Conservation (phyloP, 2,329 filamentous ascomycete species). For the Microcyclospora pomicola region DNA sequence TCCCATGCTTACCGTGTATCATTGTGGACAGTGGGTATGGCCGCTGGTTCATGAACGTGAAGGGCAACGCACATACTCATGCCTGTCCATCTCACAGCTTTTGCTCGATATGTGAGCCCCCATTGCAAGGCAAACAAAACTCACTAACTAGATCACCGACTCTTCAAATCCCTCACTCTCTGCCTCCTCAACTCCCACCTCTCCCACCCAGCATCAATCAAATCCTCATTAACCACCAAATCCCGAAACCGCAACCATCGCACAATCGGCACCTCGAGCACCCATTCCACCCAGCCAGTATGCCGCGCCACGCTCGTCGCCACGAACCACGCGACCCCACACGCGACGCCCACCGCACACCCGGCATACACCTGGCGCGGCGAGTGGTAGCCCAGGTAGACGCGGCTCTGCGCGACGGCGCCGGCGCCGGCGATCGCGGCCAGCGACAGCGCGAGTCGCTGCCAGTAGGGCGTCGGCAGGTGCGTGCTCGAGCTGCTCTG, state of each 20-base stretch:
- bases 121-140: too few relatives aligned
- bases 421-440: slow-evolving; percentile 28
- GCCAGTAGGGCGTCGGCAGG: slow-evolving; percentile 44
- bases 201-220: slow-evolving; percentile 86
- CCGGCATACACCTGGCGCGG: slow-evolving; percentile 76
- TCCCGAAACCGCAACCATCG: slow-evolving; percentile 64
- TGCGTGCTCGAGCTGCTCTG: slow-evolving; percentile 27
- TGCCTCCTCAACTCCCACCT: slow-evolving; percentile 56
- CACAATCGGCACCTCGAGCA: slow-evolving; percentile 50
- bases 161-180: slow-evolving; percentile 9
- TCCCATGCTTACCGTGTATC: too few relatives aligned
- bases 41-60: too few relatives aligned
- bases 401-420: slow-evolving; percentile 60
- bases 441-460: slow-evolving; percentile 43
- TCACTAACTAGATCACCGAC: too few relatives aligned
- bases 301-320: slow-evolving; percentile 53
- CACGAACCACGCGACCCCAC: slow-evolving; percentile 66
- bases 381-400: slow-evolving; percentile 91
- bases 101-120: too few relatives aligned
- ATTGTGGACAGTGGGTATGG: too few relatives aligned
- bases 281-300: slow-evolving; percentile 58
- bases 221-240: slow-evolving; percentile 72
- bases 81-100: too few relatives aligned
- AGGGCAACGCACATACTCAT: too few relatives aligned
- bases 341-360: slow-evolving; percentile 52